Conservation (phyloP, 768 basidiomycete species). For the Tricholoma sp. region DNA sequence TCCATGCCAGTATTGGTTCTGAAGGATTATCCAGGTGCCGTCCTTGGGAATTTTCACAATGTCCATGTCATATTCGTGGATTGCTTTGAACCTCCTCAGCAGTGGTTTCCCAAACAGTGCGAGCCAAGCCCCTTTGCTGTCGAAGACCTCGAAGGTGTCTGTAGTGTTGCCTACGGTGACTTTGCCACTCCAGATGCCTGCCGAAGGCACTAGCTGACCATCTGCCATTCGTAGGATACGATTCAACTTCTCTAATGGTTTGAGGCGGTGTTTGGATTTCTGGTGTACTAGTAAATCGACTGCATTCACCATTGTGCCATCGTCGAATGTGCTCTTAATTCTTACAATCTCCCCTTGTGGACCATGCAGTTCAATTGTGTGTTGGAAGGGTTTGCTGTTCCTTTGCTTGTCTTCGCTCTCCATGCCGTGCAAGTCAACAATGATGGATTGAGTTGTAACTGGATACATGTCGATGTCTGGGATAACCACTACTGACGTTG, state of each 20-base stretch:
- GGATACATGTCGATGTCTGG: too few relatives aligned
- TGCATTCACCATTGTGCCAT: neutral
- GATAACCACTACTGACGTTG: too few relatives aligned
- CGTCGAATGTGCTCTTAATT: neutral
- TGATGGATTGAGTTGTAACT: too few relatives aligned
- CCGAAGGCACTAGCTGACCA: conserved; percentile 8
- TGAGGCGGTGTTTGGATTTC: neutral
- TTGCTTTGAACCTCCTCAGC: conserved; percentile 14
- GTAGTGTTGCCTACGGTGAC: neutral
- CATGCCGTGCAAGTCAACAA: too few relatives aligned
- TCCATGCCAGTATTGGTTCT: neutral
- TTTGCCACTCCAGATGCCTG: conserved; percentile 3
- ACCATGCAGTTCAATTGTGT: neutral
- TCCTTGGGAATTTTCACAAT: too few relatives aligned
- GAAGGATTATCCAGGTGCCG: neutral
- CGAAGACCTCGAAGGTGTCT: conserved; percentile 17
- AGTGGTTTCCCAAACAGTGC: conserved; percentile 27
- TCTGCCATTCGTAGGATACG: conserved; percentile 20
- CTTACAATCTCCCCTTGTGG: neutral
- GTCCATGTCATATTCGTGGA: too few relatives aligned
- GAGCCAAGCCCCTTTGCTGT: conserved; percentile 20
- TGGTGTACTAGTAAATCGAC: neutral
- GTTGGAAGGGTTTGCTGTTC: too few relatives aligned
- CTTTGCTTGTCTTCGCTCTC: too few relatives aligned
- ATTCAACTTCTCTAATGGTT: neutral